phyloP scores from a whole-genome alignment of 352 stramenopile genomes.

The Hyaloperonospora arabidopsidis region DNA sequence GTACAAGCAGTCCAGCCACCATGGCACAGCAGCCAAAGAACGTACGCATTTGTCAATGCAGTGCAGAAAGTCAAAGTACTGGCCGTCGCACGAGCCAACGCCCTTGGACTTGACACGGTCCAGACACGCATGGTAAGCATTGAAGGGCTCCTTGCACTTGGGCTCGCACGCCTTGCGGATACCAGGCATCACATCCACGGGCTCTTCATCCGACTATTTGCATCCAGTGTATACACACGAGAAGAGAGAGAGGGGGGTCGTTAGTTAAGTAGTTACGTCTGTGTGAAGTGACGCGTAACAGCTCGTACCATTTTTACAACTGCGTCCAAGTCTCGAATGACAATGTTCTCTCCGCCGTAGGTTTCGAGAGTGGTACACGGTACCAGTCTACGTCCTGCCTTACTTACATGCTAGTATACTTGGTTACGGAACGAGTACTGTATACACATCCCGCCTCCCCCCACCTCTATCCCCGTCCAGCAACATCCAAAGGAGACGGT shows the following conservation, averaged over 20 bases:
- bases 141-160: constrained; percentile 81
- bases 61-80: constrained; percentile 94
- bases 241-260: no score
- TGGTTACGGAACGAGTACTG: not conserved
- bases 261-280: no score
- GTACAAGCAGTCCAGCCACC: no score
- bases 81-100: constrained; percentile 89
- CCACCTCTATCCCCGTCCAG: no score
- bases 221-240: not conserved
- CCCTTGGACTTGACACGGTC: constrained; percentile 88
- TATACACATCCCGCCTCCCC: not conserved
- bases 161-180: constrained; percentile 90
- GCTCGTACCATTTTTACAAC: constrained; percentile 21
- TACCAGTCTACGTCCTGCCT: not conserved
- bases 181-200: constrained; percentile 89
- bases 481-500: no score
- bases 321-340: constrained; percentile 10
- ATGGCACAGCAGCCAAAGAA: constrained; percentile 13
- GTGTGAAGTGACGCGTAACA: no score
- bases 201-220: constrained; percentile 72
- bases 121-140: constrained; percentile 88
- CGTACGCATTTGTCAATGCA: constrained; percentile 93
- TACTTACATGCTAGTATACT: not conserved
- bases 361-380: constrained; percentile 1
- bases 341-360: not conserved